phyloP scores from a whole-genome alignment of 2,329 filamentous ascomycete genomes.

The Thelonectria blattea region DNA sequence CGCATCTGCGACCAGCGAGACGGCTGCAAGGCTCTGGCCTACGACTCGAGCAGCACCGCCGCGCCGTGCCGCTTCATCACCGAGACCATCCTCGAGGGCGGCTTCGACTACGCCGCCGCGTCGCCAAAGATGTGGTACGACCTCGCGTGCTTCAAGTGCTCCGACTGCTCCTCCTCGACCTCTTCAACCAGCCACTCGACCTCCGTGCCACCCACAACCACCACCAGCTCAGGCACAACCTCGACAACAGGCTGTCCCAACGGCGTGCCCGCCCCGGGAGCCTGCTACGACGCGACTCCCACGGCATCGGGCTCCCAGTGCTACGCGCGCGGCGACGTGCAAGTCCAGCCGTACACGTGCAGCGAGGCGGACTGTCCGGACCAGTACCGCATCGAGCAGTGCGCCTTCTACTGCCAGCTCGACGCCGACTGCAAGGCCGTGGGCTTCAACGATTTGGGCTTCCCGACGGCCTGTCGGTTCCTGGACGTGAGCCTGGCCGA shows the following conservation, averaged over 20 bases:
- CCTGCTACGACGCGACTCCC: neutral
- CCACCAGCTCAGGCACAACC: neutral
- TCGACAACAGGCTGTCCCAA: neutral
- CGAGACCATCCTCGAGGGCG: no score
- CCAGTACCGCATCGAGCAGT: neutral
- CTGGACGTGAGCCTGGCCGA: neutral
- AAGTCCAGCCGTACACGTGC: neutral
- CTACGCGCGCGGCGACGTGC: neutral
- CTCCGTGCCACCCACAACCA: neutral
- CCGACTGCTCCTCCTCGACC: neutral
- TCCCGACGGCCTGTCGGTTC: neutral
- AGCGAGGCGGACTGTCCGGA: neutral
- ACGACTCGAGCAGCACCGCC: no score
- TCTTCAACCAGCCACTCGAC: no score
- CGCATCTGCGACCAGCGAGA: no score
- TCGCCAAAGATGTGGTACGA: no score
- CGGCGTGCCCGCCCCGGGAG: neutral
- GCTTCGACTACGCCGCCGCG: neutral
- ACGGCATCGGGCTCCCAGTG: neutral
- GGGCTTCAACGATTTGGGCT: neutral
- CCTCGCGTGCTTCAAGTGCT: no score
- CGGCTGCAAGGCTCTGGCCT: no score
- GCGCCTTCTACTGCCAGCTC: slow-evolving; percentile 3
- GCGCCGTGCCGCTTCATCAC: no score
- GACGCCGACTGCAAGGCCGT: slow-evolving; percentile 4